These are phyloP conservation scores for Fereydounia khargensis DNA, from an alignment of 1,284 basidiomycete genomes.

Conservation along the genomic window DNA sequence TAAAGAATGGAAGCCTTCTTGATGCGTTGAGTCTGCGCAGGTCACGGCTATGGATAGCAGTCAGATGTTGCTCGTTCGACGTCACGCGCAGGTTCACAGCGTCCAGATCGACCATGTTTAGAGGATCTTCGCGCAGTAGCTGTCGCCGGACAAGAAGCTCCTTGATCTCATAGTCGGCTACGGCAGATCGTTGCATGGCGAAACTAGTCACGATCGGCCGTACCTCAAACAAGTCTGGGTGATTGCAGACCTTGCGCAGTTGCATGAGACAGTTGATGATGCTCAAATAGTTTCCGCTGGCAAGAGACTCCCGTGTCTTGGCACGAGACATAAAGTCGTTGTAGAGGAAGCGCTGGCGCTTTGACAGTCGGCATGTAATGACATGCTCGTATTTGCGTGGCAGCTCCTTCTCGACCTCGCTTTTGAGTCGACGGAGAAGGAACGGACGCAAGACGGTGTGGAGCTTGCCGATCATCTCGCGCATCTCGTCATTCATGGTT, in stretches of 20 bases:
- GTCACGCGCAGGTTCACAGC: slow-evolving; percentile 69
- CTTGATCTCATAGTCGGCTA: slow-evolving; percentile 81
- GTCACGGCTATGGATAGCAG: slow-evolving; percentile 64
- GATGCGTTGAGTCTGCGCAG: slow-evolving; percentile 71
- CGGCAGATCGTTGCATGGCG: slow-evolving; percentile 75
- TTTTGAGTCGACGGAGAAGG: slow-evolving; percentile 87
- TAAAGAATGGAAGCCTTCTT: slow-evolving; percentile 63
- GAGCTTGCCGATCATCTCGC: slow-evolving; percentile 82
- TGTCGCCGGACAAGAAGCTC: slow-evolving; percentile 78
- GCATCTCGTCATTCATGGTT: slow-evolving; percentile 75
- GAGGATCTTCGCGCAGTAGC: slow-evolving; percentile 62
- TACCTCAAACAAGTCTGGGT: slow-evolving; percentile 92
- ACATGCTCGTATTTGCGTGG: slow-evolving; percentile 94
- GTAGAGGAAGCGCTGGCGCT: slow-evolving; percentile 92
- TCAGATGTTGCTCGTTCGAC: slow-evolving; percentile 59
- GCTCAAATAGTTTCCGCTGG: slow-evolving; percentile 74
- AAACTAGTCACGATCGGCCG: slow-evolving; percentile 90
- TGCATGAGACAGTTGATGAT: slow-evolving; percentile 98
- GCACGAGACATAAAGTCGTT: slow-evolving; percentile 97
- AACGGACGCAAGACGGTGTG: slow-evolving; percentile 91
- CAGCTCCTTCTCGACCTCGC: slow-evolving; percentile 92
- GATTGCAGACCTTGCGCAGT: slow-evolving; percentile 73
- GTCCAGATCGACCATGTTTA: slow-evolving; percentile 65
- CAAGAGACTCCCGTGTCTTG: slow-evolving; percentile 79
- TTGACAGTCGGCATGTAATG: slow-evolving; percentile 84